Base-by-base conservation (phyloP, 192 early-diverging fungal genomes). In the Radiomyces spectabilis region DNA sequence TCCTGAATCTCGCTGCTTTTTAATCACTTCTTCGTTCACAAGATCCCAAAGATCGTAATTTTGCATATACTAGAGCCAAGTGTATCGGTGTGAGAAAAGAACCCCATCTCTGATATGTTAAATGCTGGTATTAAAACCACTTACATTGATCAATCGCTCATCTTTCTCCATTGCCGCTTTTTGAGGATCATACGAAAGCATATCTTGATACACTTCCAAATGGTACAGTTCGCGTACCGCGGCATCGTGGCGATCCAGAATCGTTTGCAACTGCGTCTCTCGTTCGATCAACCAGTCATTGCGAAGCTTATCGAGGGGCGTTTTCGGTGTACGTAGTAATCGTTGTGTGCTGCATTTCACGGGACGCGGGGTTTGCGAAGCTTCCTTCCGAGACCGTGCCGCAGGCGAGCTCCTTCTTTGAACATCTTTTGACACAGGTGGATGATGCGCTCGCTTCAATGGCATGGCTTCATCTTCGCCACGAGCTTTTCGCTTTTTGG, bases 171-270 rank as follows among this genome's bases (percentile, higher is more conserved):
- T 37, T 26, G 72, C 75, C 41, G 71, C 50, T 49, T 62, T 74
- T 34, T 66, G 63, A 1, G 80, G 77, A 33, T 81, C 76, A 42
- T 76, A 82, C 1, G 62, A 69, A 24, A 82, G 27, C 51, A 74
- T 63, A 7, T 66, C 68, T 29, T 71, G 64, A 55, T 69, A 72
- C 3, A 71, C 54, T 56, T 84, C 81, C 34, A 84, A 51, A 57
- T 79, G 76, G 35, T 75, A 82, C 7, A 82, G 51, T 57, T 85
- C 80, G 26, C 76, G 63, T n/a, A 74, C 65, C n/a, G 66, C 31
- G 25, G 58, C 55, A 34, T 84, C 80, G 51, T 84, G 78, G 31
- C 59, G 56, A 31, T 77, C 70, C 38, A 80, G 58, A 25, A 81
- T 61, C 19, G 57, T 45, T 22, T 73, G 70, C 21, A 85, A 57